Evolutionary conservation across 2,329 filamentous ascomycete species (phyloP), one percentile per base, ranked within the genome.

Genomic region (Nemania sp.): DNA sequence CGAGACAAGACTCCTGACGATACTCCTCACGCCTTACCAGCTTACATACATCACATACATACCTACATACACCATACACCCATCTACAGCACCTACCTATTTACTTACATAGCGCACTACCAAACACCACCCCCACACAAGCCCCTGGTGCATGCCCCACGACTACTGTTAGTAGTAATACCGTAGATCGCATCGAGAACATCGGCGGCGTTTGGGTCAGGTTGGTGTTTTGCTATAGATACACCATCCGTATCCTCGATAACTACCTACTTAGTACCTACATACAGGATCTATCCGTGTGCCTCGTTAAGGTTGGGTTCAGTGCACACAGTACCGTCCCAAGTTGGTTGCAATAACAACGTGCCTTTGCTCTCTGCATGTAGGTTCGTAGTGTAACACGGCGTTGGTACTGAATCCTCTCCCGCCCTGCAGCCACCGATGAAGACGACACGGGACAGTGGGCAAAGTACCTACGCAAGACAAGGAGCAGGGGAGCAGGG

Each of bases 331-430:
- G 35, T 41, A 41, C 35, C 3, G 35, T 41, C 3, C 35, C 7
- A 41, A 11, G 22, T 18, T 18, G 22, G 49, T 29, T 18, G 24
- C 43, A 27, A 52, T 52, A 26, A 41, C 49, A 52, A 52, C 49
- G 49, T 52, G 49, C 26, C 29, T 32, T 8, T 32, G 5, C 4
- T 32, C 5, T 32, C 4, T 8, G 29, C 8, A 32, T 32, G 29
- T 32, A 32, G 29, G 29, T 32, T 32, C 5, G 20, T 51, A n/a
- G 52, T 38, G 52, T 22, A 47, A 41, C 54, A 63, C 41, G 41
- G 32, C 41, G 61, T 57, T 63, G 61, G 60, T 49, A 55, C 60
- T 62, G 27, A 32, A 62, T 56, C 60, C 60, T 62, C 60, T 62
- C 60, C 60, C 60, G 60, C 51, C 20, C 43, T 64, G 52, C 61